phyloP scores from a whole-genome alignment of 768 basidiomycete species.

The Mycena indigotica region DNA sequence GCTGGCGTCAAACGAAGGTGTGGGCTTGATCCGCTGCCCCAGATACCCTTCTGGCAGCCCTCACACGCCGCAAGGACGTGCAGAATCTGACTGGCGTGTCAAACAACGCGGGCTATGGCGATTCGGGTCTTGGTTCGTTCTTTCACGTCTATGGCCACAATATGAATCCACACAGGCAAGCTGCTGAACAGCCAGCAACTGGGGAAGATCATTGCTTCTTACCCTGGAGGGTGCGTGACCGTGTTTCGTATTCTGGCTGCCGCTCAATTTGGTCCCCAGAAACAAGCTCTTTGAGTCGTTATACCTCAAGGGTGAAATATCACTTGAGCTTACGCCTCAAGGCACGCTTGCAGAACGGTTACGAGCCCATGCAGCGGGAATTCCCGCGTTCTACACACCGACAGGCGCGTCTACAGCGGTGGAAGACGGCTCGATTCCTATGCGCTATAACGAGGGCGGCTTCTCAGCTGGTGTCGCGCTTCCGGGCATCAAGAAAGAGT shows the following conservation, averaged over 20 bases:
- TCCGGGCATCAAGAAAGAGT: conserved; percentile 75
- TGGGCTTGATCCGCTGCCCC: not conserved
- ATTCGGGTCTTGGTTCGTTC: conserved; percentile 66
- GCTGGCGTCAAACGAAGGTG: not conserved
- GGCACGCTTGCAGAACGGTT: conserved; percentile 88
- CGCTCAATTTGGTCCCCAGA: conserved; percentile 38
- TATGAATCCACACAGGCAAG: conserved; percentile 50
- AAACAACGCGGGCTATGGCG: conserved; percentile 80
- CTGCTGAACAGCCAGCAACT: conserved; percentile 76
- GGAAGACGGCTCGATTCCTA: conserved; percentile 76
- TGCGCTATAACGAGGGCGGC: conserved; percentile 79
- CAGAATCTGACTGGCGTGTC: conserved; percentile 78
- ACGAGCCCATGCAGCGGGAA: conserved; percentile 87
- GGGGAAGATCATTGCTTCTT: conserved; percentile 83
- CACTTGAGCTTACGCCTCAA: conserved; percentile 88
- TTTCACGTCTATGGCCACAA: not conserved
- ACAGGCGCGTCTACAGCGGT: conserved; percentile 86
- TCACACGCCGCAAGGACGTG: conserved; percentile 76
- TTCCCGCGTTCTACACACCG: conserved; percentile 92
- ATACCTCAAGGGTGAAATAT: conserved; percentile 80
- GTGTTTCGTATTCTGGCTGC: not conserved
- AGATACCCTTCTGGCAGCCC: conserved; percentile 84
- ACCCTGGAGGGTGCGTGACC: conserved; percentile 73
- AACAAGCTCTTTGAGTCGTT: conserved; percentile 85
- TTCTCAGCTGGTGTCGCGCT: conserved; percentile 68